Evolutionary conservation across 768 basidiomycete genomes (phyloP), one percentile per base, ranked within the genome.

Genomic region (Lepiota venenata): DNA sequence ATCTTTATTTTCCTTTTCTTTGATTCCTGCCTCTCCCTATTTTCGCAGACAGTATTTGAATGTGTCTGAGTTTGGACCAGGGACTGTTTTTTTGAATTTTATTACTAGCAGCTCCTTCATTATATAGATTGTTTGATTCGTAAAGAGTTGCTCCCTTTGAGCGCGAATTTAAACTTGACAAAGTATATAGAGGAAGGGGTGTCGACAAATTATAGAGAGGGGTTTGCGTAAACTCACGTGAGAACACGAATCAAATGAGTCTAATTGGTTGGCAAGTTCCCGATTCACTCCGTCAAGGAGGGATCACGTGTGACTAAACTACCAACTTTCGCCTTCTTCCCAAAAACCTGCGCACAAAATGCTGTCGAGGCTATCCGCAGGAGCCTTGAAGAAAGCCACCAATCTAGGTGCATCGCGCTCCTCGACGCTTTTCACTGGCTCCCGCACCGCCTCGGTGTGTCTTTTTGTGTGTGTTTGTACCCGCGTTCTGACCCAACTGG

Each of bases 321-420:
- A 68, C 67, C 56, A 65, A 65, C 68, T 61, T 63, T 63, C 65
- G 67, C 66, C 67, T 68, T 70, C 68, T 69, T 69, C 64, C 64
- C 64, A 66, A 71, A 78, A 78, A 69, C 69, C 67, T 71, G 68
- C 69, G 66, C 66, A 64, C 68, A 74, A 84, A 88, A 91, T 91
- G 88, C 71, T 90, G 69, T 84, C 86, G 71, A 90, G 85, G 85
- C 81, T 89, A 74, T 83, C 86, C 69, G 81, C 81, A 72, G 81
- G 82, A 73, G 80, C 81, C 74, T 77, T 88, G 69, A 84, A 76
- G 71, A 81, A 76, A 67, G 79, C 78, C 60, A 72, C 74, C 61
- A 72, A 71, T 58, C 61, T 75, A 57, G 73, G 77, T 55, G 69
- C 74, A 55, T 66, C 79, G 55, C 80, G 77, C 57, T 70, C 79